These are phyloP conservation scores for Solanum dulcamara DNA, from an alignment of 257 asterid species.

Conservation along the genomic window DNA sequence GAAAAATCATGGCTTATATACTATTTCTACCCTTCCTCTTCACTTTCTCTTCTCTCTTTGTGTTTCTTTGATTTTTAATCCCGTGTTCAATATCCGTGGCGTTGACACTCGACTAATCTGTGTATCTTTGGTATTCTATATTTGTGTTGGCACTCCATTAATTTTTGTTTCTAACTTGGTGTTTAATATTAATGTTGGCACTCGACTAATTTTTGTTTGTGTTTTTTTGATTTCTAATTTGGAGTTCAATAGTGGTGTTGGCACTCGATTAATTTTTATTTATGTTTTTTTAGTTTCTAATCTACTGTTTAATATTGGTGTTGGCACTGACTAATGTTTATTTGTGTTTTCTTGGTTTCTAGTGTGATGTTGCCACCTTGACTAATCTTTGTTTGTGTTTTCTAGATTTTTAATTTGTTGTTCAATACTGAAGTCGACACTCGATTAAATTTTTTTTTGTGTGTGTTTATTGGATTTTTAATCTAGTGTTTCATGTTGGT, in stretches of 20 bases:
- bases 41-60: neutral
- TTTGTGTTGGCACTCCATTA: neutral
- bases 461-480: no score
- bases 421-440: no score
- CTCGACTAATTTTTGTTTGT: neutral
- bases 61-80: neutral
- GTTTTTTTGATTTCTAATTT: neutral
- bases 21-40: constrained; percentile 8
- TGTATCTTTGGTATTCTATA: neutral
- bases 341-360: no score
- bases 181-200: neutral
- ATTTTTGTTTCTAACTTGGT: neutral
- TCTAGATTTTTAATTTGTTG: no score
- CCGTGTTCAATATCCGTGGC: no score
- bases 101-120: neutral
- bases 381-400: no score
- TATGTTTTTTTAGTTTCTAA: neutral
- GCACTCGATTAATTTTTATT: neutral
- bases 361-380: no score
- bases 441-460: no score
- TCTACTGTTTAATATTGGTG: no score
- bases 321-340: no score
- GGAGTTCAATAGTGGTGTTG: neutral
- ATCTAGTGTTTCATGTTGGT: no score
- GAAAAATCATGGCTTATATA: neutral